Conservation (phyloP, 2,329 filamentous ascomycete genomes). For the Colletotrichum agaves region DNA sequence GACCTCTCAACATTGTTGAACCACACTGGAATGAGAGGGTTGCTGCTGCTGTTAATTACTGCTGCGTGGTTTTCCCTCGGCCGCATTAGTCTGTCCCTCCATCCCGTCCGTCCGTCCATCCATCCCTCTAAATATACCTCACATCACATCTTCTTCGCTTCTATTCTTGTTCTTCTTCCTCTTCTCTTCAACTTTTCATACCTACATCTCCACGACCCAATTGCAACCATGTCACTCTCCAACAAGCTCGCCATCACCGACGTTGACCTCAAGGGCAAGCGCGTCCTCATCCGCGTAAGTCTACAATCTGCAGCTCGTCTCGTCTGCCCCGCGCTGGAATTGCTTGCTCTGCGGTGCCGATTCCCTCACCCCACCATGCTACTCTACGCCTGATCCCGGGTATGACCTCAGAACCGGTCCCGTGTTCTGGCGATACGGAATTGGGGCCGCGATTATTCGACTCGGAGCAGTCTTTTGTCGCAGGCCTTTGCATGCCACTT, state of each 20-base stretch:
- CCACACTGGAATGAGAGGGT: slow-evolving; percentile 20
- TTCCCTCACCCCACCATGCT: slow-evolving; percentile 36
- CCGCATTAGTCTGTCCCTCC: neutral
- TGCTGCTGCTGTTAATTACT: neutral
- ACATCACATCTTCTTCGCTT: slow-evolving; percentile 34
- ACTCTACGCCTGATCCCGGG: slow-evolving; percentile 23
- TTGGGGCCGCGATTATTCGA: slow-evolving; percentile 27
- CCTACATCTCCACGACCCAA: slow-evolving; percentile 37
- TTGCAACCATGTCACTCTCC: slow-evolving; percentile 87
- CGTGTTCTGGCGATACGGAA: slow-evolving; percentile 37
- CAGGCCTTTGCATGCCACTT: slow-evolving; percentile 14
- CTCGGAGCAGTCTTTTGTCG: slow-evolving; percentile 4
- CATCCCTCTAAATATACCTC: slow-evolving; percentile 37
- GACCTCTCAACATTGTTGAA: slow-evolving; percentile 37
- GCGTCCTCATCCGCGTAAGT: slow-evolving; percentile 94
- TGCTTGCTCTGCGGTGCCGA: slow-evolving; percentile 8
- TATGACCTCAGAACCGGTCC: slow-evolving; percentile 28
- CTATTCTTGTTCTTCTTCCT: slow-evolving; percentile 15
- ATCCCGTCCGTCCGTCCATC: slow-evolving; percentile 31
- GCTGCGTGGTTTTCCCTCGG: slow-evolving; percentile 28
- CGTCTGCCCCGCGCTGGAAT: slow-evolving; percentile 1
- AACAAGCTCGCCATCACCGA: slow-evolving; percentile 98
- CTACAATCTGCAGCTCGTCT: slow-evolving; percentile 18
- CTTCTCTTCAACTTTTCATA: slow-evolving; percentile 41
- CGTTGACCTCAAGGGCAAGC: slow-evolving; percentile 97